Evolutionary conservation across 1,284 basidiomycete genomes (phyloP), one percentile per base, ranked within the genome.

Genomic region (Apiotrichum porosum): DNA sequence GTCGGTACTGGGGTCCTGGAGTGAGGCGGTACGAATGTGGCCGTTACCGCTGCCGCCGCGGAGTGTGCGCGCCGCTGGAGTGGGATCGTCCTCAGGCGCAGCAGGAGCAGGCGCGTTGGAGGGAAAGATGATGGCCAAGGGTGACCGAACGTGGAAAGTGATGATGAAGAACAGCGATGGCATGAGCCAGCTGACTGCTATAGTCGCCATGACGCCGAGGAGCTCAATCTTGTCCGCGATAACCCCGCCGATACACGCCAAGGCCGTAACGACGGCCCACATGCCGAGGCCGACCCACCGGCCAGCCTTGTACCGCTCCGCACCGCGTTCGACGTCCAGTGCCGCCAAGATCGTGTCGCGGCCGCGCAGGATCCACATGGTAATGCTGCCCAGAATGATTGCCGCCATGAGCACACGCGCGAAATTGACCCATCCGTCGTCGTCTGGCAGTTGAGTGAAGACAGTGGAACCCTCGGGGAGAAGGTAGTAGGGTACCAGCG

Each of bases 161-260:
- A 73, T 68, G 56, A 75, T 71, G 63, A 74, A 75, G 60, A 74
- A 71, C 28, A 75, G 52, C 21, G 72, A 64, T 26, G 73, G 73
- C n/a, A 75, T 42, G 17, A 75, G 58, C 69, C 71, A 75, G 3
- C 68, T 66, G 4, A 74, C 61, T 2, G 65, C 64, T 4, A 75
- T 44, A 0, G 65, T 63, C 6, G 64, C 64, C 18, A 68, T 57
- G 8, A 71, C 65, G 9, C 72, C 71, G 4, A 72, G 28, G 18
- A 69, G 38, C 55, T 71, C 68, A n/a, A 70, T 48, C 50, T 70
- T 69, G 31, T 72, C 64, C 12, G 63, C 65, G 6, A 70, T 34
- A 48, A 59, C 51, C 15, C 70, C 70, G 18, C 69, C 68, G 4
- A 72, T 33, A 38, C 62, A 64, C 13, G 68, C 68, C 1, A 72